These are phyloP conservation scores for Jaenimonas drosophilae DNA, from an alignment of 208 protist genomes.

Conservation along the genomic window DNA sequence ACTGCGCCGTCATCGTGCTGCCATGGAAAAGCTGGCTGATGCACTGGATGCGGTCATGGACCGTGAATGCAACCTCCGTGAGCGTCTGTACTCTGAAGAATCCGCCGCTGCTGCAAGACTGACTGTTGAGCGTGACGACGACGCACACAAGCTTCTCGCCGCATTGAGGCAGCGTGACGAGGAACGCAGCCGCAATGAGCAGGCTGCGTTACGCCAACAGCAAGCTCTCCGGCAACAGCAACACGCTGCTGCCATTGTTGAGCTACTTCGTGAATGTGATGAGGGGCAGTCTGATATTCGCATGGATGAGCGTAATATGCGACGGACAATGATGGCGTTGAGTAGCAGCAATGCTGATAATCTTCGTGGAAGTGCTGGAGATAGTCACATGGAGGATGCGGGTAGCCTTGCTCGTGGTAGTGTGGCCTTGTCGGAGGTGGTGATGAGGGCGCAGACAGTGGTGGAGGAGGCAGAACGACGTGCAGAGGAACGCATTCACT, in stretches of 20 bases:
- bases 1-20: too few relatives aligned
- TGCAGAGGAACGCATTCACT: constrained; percentile 37
- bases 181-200: too few relatives aligned
- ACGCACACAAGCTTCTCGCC: neutral
- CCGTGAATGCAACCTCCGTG: neutral
- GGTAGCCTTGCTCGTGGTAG: too few relatives aligned
- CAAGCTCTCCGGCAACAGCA: neutral
- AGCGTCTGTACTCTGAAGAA: neutral
- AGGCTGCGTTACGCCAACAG: neutral
- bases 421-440: too few relatives aligned
- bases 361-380: too few relatives aligned
- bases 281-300: constrained; percentile 22
- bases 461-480: constrained; percentile 29
- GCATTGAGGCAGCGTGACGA: neutral
- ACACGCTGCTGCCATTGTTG: constrained; percentile 6
- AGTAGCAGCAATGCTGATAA: too few relatives aligned
- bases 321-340: too few relatives aligned
- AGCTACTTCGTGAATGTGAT: constrained; percentile 26
- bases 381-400: too few relatives aligned
- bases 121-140: too few relatives aligned
- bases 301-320: constrained; percentile 38
- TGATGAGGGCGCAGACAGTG: too few relatives aligned
- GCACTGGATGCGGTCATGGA: neutral
- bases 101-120: too few relatives aligned
- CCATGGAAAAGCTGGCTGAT: too few relatives aligned